Conservation (phyloP, 441 rosid genomes). For the Daphne laureola region DNA sequence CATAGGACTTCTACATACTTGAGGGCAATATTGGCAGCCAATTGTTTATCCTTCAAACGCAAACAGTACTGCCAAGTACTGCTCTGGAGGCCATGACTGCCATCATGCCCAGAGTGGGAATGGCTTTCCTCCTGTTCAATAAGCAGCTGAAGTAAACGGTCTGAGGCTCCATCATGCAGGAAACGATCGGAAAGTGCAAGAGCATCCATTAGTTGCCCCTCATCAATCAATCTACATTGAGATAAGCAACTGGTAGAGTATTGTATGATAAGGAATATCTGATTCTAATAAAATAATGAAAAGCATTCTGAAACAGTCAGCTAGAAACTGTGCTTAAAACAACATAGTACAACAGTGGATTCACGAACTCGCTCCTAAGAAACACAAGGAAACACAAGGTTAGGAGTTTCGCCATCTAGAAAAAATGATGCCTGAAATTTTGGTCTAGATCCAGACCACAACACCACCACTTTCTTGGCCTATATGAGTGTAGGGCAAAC, state of each 20-base stretch:
- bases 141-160: constrained; percentile 76
- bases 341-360: too few species aligned
- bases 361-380: too few species aligned
- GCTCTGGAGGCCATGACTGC: constrained; percentile 64
- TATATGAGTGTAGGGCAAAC: too few species aligned
- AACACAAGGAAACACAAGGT: too few species aligned
- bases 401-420: too few species aligned
- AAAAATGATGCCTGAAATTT: too few species aligned
- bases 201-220: constrained; percentile 94
- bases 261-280: not conserved
- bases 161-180: constrained; percentile 88
- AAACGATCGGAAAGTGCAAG: constrained; percentile 99
- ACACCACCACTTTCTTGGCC: too few species aligned
- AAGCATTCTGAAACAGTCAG: not conserved
- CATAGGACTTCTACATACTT: constrained; percentile 41
- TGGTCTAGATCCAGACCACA: too few species aligned
- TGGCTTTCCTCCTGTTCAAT: constrained; percentile 66
- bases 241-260: constrained; percentile 5
- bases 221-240: constrained; percentile 61
- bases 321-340: not conserved
- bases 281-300: constrained; percentile 7
- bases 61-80: constrained; percentile 96
- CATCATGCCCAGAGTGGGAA: constrained; percentile 41
- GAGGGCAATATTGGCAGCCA: constrained; percentile 88
- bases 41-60: constrained; percentile 89